Conservation (phyloP, 495 filamentous ascomycete genomes). For the Hypoxylon crocopeplum region DNA sequence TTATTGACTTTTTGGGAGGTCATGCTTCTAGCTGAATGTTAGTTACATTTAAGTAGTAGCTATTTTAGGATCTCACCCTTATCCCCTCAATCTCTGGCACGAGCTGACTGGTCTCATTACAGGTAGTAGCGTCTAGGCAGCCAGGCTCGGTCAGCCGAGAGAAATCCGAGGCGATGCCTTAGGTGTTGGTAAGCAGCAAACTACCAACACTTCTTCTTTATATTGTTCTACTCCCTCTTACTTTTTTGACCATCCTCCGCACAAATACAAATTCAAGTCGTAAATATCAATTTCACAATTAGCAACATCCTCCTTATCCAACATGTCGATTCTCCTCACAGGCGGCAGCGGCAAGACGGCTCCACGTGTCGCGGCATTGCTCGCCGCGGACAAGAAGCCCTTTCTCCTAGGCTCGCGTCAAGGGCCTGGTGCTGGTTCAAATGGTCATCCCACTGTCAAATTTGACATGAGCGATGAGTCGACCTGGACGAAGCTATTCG, state of each 20-base stretch:
- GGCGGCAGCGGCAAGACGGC: conserved; percentile 58
- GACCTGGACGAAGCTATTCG: conserved; percentile 48
- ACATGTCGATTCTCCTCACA: conserved; percentile 48
- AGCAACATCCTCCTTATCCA: neutral
- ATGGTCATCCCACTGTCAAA: conserved; percentile 31
- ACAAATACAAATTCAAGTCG: neutral
- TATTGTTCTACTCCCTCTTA: neutral
- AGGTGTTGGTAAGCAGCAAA: neutral
- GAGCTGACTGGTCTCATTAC: neutral
- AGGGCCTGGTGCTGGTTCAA: neutral
- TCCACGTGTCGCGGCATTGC: conserved; percentile 47
- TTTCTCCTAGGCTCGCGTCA: conserved; percentile 50
- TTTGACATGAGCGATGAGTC: conserved; percentile 54
- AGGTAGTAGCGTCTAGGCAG: neutral
- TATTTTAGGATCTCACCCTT: no score
- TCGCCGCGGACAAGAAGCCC: conserved; percentile 36
- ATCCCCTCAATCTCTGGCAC: no score
- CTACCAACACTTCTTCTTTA: neutral
- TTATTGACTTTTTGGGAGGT: no score
- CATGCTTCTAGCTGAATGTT: no score
- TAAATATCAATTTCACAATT: neutral
- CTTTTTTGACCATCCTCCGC: neutral
- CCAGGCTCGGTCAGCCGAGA: neutral
- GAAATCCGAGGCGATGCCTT: neutral
- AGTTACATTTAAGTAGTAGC: no score